Percentiles rank a stretch among this genome's conserved stretches.
Conservation (phyloP, 2,329 filamentous ascomycete genomes). For the Cytospora leucostoma region DNA sequence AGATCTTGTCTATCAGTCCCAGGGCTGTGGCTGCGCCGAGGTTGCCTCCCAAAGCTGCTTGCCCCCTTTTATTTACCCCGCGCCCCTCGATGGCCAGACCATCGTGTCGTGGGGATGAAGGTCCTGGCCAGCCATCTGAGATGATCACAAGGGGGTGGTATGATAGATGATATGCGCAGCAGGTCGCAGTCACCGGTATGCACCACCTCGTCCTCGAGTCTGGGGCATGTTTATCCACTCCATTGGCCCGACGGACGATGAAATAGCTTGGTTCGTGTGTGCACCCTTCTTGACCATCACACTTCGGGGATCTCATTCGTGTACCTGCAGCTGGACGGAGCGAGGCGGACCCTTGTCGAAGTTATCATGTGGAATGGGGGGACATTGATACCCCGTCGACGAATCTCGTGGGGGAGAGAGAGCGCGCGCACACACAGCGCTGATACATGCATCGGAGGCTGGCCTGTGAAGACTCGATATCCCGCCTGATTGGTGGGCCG, state of each 20-base stretch:
- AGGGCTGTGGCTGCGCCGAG: neutral
- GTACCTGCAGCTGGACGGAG: conserved; percentile 25
- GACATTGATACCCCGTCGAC: neutral
- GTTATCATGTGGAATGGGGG: neutral
- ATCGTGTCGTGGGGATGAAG: neutral
- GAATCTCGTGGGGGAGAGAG: conserved; percentile 10
- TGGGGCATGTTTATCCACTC: neutral
- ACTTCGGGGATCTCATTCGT: conserved; percentile 17
- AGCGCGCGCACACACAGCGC: neutral
- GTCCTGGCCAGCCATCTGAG: neutral
- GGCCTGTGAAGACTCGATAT: neutral
- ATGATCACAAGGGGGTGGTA: neutral
- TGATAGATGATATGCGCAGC: conserved; percentile 3
- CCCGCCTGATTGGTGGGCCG: neutral
- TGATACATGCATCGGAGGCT: neutral
- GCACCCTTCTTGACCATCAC: neutral
- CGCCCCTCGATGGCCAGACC: neutral
- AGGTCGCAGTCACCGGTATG: conserved; percentile 15
- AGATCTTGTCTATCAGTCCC: neutral
- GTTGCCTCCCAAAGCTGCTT: neutral
- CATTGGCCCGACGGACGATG: conserved; percentile 7
- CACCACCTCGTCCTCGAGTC: conserved; percentile 9
- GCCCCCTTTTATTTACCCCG: neutral
- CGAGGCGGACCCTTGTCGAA: neutral
- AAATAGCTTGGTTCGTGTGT: neutral